Evolutionary conservation across 2,329 filamentous ascomycete genomes (phyloP).

Genomic region (Aspergillus fructus): DNA sequence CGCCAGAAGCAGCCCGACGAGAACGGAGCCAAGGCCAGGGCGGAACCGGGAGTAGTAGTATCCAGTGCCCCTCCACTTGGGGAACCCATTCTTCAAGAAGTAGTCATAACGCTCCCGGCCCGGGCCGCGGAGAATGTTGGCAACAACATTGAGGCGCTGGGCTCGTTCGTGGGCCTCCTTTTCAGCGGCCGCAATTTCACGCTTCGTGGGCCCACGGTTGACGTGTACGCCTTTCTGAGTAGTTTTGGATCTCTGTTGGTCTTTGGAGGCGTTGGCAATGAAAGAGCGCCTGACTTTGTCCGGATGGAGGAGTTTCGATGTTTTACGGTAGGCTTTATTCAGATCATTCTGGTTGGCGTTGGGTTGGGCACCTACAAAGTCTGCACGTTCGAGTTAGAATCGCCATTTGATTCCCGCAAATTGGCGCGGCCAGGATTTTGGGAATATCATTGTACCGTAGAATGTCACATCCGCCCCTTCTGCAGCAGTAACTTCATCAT

Average conservation of each 20-base stretch:
- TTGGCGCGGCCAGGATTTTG: neutral
- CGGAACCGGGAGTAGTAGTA: slow-evolving; percentile 97
- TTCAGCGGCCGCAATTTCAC: slow-evolving; percentile 73
- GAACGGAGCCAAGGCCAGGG: slow-evolving; percentile 81
- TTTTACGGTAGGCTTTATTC: slow-evolving; percentile 90
- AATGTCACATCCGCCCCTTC: slow-evolving; percentile 83
- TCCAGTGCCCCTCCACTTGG: slow-evolving; percentile 92
- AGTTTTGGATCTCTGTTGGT: slow-evolving; percentile 50
- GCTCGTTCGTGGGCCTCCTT: slow-evolving; percentile 82
- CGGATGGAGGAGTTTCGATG: slow-evolving; percentile 78
- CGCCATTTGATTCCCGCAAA: neutral
- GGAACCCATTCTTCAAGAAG: slow-evolving; percentile 90
- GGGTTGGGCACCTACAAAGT: slow-evolving; percentile 76
- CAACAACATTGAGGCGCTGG: slow-evolving; percentile 78
- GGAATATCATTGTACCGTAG: slow-evolving; percentile 58
- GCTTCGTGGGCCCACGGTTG: slow-evolving; percentile 68
- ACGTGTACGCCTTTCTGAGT: slow-evolving; percentile 64
- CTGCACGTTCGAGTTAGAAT: slow-evolving; percentile 32
- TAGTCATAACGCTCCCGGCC: slow-evolving; percentile 88
- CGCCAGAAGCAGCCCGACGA: slow-evolving; percentile 77
- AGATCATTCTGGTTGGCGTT: slow-evolving; percentile 81
- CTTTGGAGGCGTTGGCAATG: slow-evolving; percentile 65
- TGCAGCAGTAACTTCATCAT: slow-evolving; percentile 75
- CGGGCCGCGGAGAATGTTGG: slow-evolving; percentile 78
- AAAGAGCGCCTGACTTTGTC: slow-evolving; percentile 92